Evolutionary conservation across 2,329 filamentous ascomycete species (phyloP), one percentile per base, ranked within the genome.

Genomic region (Rutstroemia sydowiana): DNA sequence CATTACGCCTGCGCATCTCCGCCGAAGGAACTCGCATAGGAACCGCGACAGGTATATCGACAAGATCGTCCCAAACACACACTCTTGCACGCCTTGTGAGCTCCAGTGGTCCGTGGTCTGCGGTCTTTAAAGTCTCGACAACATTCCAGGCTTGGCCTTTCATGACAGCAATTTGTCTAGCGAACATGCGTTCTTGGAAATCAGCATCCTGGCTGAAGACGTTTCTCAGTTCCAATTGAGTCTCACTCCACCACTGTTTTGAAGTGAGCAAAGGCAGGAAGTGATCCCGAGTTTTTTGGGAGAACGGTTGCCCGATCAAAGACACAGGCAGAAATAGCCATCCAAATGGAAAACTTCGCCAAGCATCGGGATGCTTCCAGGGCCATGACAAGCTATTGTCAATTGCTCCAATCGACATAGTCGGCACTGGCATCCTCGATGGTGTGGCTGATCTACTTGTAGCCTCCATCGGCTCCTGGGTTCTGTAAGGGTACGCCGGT

Each of bases 111-210:
- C 93, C 93, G 65, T 97, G 92, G 64, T 97, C 93, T 0, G 82
- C 76, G 16, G 87, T 87, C 68, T 98, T 98, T 55, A 98, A 77
- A 0, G 93, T 96, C 72, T 98, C 93, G 4, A 98, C 93, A 0
- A 98, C 93, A 66, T 98, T 98, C 90, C 93, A 98, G 0, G 93
- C 93, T 67, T 98, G 93, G 10, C 93, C 93, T 70, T 98, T 98
- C 89, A 98, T 95, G 54, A 98, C 93, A 1, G 93, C 92, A 56
- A 98, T 95, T 66, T 98, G 93, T 59, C 88, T 84, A n/a, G 89
- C 89, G 71, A 95, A 98, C 93, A 98, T 98, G 70, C 88, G 86
- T 71, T 98, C 93, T 67, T 97, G 89, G 69, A 98, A 98, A 70
- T 98, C 93, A 2, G 85, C 83, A 68, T 98, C 93, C 66, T 95